Base-by-base conservation (phyloP, 345 rosid species). In the Lepidium sativum region DNA sequence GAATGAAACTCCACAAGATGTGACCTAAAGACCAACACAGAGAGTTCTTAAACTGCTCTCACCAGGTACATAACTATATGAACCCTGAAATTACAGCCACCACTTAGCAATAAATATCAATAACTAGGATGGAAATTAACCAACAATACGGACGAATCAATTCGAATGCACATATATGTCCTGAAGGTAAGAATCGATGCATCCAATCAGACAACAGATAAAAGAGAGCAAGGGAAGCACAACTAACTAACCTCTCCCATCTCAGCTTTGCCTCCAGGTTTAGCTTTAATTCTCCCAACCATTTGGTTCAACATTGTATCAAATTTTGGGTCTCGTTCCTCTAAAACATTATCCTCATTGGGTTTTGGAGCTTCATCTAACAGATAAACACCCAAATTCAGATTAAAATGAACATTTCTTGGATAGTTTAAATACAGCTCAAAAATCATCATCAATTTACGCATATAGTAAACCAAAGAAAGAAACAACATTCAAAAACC, bases 221-320 rank as follows among this genome's bases (percentile, higher is more conserved):
- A 54, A n/a, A 55, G 9, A 4, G 9, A 67, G 10, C 2, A 48
- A 59, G 9, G 23, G 33, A 47, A 42, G 63, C 41, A 25, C 2
- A 51, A 63, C 91, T 79, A 54, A 65, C 91, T 79, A 44, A 91
- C 99, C 91, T 91, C 97, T 16, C 95, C 96, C 81, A 82, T 94
- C 83, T 88, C 91, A 32, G 65, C 86, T 75, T 80, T 82, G 32
- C 97, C 96, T 60, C 95, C 99, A 11, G 92, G 83, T 75, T 82
- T 94, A 21, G 97, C 45, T 65, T 20, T 76, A 29, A 94, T 80
- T 75, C 97, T 83, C 52, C 99, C 99, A 40, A 80, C 86, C 96
- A 94, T 88, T 78, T 88, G 92, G 55, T 56, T 79, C 60, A 94
- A 84, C 99, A 94, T 86, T 15, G 81, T 83, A 75, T 94, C 91